phyloP scores from a whole-genome alignment of 306 rosid species.

The Luffa acutangula region DNA sequence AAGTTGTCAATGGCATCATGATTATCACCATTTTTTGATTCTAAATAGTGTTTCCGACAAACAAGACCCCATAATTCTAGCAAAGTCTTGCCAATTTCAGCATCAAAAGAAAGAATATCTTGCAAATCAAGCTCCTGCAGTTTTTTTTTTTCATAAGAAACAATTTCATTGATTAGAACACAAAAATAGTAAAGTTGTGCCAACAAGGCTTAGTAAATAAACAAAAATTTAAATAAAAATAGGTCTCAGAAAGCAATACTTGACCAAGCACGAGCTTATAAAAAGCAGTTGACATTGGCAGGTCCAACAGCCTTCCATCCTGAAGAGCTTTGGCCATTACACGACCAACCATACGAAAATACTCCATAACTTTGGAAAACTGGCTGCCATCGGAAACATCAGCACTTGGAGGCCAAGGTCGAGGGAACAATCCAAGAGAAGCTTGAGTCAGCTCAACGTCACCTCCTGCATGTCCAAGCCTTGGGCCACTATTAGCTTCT shows the following conservation, averaged over 20 bases:
- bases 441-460: constrained; percentile 57
- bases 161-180: not conserved
- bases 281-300: constrained; percentile 73
- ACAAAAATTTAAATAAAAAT: not conserved
- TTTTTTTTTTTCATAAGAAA: too few relatives aligned
- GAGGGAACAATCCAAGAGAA: constrained; percentile 85
- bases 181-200: constrained; percentile 1
- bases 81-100: constrained; percentile 81
- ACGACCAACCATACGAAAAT: constrained; percentile 76
- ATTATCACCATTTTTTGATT: constrained; percentile 30
- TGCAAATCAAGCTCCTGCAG: constrained; percentile 91
- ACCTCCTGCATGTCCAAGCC: constrained; percentile 10
- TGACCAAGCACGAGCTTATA: constrained; percentile 78
- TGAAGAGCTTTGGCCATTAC: constrained; percentile 94
- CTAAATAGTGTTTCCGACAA: constrained; percentile 51
- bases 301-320: constrained; percentile 86
- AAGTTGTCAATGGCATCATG: constrained; percentile 26
- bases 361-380: constrained; percentile 56
- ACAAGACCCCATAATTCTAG: constrained; percentile 69
- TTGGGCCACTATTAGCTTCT: constrained; percentile 26
- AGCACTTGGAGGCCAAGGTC: constrained; percentile 73
- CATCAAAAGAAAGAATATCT: constrained; percentile 66
- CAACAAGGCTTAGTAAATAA: not conserved
- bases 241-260: constrained; percentile 33
- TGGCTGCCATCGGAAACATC: constrained; percentile 64